Conservation (phyloP, 2,329 filamentous ascomycete species). For the Ascochyta pisi region DNA sequence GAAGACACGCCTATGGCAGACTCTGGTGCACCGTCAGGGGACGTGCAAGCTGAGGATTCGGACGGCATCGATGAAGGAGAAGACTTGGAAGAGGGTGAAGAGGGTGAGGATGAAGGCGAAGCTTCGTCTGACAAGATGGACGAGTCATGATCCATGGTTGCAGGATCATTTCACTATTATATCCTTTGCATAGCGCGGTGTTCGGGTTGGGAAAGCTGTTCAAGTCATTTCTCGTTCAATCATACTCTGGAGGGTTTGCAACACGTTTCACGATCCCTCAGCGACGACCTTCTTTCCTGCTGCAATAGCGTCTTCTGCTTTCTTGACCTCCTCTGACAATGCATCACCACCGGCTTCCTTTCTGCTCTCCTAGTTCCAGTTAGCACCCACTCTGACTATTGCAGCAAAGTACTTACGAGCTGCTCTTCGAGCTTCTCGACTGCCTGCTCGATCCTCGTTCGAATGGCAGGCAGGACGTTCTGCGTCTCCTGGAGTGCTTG, state of each 20-base stretch:
- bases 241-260: conserved; percentile 18
- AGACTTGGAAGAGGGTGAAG: conserved; percentile 41
- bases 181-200: conserved; percentile 45
- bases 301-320: conserved; percentile 52
- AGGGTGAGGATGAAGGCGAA: conserved; percentile 40
- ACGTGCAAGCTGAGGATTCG: conserved; percentile 40
- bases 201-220: conserved; percentile 24
- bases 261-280: conserved; percentile 42
- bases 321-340: conserved; percentile 53
- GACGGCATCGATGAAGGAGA: conserved; percentile 44
- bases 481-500: conserved; percentile 87
- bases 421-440: conserved; percentile 76
- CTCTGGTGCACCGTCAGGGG: conserved; percentile 26
- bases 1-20: conserved; percentile 45
- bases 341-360: conserved; percentile 50
- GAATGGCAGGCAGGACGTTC: conserved; percentile 77
- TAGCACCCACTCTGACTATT: conserved; percentile 2
- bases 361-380: conserved; percentile 47
- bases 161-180: conserved; percentile 4
- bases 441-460: conserved; percentile 73
- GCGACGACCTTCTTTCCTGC: conserved; percentile 45
- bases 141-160: conserved; percentile 28
- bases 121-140: conserved; percentile 38
- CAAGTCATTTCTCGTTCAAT: conserved; percentile 10
- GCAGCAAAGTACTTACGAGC: conserved; percentile 65